Evolutionary conservation across 441 rosid species (phyloP), one percentile per base, ranked within the genome.

Genomic region (Bruguiera hainesii): DNA sequence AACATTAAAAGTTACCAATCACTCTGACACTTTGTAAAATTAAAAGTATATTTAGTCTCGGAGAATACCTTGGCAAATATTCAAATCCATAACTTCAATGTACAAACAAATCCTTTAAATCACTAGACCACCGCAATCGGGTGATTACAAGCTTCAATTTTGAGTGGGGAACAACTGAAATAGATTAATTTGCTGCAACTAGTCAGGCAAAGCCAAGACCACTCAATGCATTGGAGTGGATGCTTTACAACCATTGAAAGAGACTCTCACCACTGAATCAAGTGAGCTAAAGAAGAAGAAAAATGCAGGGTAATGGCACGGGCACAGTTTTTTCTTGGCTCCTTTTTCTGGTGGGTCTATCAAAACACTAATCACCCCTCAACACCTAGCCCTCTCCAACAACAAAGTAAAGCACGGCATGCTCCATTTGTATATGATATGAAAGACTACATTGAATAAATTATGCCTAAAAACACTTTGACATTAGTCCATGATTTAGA

Each of bases 161-260:
- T 61, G 70, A 75, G 78, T 80, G 79, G 81, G 73, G 59, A 75
- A 65, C 75, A 70, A 53, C 50, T 39, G 73, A 68, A 66, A 65
- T 70, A 31, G 72, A 70, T 57, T 33, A 64, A 58, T 49, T 57
- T 65, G 57, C 66, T 63, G 31, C 10, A 60, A 65, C 66, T 67
- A 72, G 56, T 59, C 37, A 70, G 74, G 76, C 25, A 58, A 68
- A 62, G 68, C 80, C 76, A 63, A 52, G 52, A 67, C 56, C 79
- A 73, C 73, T 42, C 29, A 23, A 23, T 33, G 25, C 10, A 25
- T 46, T 51, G 51, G 51, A 65, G 73, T 73, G 82, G 82, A 57
- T n/a, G 33, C 69, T 71, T 63, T 63, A 16, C 39, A 28, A 63
- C 35, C 28, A 50, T 10, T 52, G 77, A 78, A 61, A 59, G 62